Evolutionary conservation across 768 basidiomycete genomes (phyloP).

Genomic region (Gloeophyllum trabeum): DNA sequence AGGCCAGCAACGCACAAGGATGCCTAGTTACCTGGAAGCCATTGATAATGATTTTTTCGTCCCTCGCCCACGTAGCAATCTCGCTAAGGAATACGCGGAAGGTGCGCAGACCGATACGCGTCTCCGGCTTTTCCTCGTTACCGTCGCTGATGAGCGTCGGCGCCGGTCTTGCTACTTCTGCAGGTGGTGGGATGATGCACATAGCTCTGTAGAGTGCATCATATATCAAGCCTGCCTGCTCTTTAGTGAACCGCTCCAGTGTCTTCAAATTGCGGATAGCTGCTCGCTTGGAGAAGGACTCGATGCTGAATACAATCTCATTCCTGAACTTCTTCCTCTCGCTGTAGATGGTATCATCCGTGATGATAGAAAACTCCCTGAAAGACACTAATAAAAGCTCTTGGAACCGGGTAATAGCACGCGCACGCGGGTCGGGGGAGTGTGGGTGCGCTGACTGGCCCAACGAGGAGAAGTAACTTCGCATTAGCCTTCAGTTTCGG

Average conservation of each 20-base stretch:
- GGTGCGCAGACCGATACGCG: conserved; percentile 73
- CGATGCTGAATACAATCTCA: conserved; percentile 88
- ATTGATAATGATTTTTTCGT: conserved; percentile 87
- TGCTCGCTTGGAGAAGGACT: conserved; percentile 87
- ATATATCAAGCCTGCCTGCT: conserved; percentile 83
- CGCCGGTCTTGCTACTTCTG: conserved; percentile 26
- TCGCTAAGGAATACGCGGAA: conserved; percentile 88
- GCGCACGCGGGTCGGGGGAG: conserved; percentile 76
- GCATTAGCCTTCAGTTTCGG: conserved; percentile 64
- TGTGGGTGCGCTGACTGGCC: conserved; percentile 91
- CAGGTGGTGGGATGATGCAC: conserved; percentile 58
- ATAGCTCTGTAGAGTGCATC: conserved; percentile 84
- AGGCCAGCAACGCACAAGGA: conserved; percentile 1
- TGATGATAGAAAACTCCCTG: conserved; percentile 93
- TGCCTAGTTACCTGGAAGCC: conserved; percentile 62
- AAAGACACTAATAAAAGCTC: conserved; percentile 94
- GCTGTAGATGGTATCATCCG: conserved; percentile 82
- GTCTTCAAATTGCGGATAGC: conserved; percentile 80
- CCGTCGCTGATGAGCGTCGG: conserved; percentile 43
- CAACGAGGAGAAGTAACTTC: conserved; percentile 87
- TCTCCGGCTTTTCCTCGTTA: conserved; percentile 80
- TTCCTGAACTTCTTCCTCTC: conserved; percentile 81
- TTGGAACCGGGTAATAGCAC: conserved; percentile 95
- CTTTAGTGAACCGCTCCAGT: conserved; percentile 74
- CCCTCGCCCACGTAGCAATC: conserved; percentile 89